Evolutionary conservation across 371 early-diverging fungal species (phyloP).

Genomic region (Lichtheimia ramosa): DNA sequence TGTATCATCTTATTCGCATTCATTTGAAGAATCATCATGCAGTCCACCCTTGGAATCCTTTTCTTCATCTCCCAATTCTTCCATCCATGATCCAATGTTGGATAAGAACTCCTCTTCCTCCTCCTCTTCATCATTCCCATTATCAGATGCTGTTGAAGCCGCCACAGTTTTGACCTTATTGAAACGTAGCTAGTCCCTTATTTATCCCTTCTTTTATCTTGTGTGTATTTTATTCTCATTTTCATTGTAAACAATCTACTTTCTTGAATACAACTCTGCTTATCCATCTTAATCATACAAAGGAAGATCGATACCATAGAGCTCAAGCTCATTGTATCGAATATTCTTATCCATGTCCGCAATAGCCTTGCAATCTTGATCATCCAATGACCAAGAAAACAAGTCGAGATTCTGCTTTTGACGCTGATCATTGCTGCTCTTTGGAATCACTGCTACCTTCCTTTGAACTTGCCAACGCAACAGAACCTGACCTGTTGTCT

Average conservation of each 20-base stretch:
- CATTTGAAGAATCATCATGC: slow-evolving; percentile 5
- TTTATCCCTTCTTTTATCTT: slow-evolving; percentile 4
- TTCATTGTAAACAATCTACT: slow-evolving; percentile 1
- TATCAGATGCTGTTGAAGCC: slow-evolving; percentile 37
- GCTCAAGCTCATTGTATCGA: slow-evolving; percentile 23
- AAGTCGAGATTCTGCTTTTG: slow-evolving; percentile 31
- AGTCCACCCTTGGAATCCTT: slow-evolving; percentile 7
- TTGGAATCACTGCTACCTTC: slow-evolving; percentile 60
- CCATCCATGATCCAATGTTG: slow-evolving; percentile 8
- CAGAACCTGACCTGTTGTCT: slow-evolving; percentile 45
- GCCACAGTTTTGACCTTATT: slow-evolving; percentile 40
- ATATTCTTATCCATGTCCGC: slow-evolving; percentile 11
- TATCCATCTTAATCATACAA: slow-evolving; percentile 27
- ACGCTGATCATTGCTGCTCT: slow-evolving; percentile 43
- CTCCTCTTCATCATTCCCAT: slow-evolving; percentile 6
- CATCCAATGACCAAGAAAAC: slow-evolving; percentile 18
- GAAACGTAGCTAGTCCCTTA: slow-evolving; percentile 33
- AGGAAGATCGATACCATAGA: slow-evolving; percentile 34
- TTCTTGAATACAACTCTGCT: neutral
- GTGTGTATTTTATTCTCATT: slow-evolving; percentile 6
- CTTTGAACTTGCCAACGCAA: slow-evolving; percentile 54
- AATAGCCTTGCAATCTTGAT: slow-evolving; percentile 16
- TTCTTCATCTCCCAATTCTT: slow-evolving; percentile 8
- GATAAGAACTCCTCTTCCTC: slow-evolving; percentile 14
- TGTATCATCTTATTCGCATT: slow-evolving; percentile 9